Evolutionary conservation across 305 asterid genomes (phyloP).

Genomic region (Fraxinus nigra): DNA sequence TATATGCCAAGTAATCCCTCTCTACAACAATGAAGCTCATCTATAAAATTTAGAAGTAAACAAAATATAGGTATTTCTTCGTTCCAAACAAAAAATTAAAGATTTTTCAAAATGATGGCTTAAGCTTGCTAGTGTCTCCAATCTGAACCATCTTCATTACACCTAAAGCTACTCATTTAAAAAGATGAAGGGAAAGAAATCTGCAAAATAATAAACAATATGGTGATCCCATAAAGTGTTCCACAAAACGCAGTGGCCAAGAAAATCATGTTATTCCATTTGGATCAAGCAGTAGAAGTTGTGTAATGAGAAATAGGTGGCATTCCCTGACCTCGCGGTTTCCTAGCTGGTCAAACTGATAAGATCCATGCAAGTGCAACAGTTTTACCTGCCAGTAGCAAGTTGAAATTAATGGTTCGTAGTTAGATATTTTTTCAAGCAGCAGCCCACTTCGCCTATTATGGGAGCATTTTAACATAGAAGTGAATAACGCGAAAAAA

Average conservation of each 20-base stretch:
- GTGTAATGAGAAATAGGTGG: background rate
- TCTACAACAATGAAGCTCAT: background rate
- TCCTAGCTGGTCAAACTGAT: conserved; percentile 73
- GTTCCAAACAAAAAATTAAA: background rate
- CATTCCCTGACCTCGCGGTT: conserved; percentile 70
- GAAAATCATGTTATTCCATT: background rate
- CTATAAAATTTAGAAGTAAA: background rate
- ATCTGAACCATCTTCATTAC: background rate
- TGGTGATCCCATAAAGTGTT: background rate
- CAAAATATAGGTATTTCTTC: background rate
- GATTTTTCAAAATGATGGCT: background rate
- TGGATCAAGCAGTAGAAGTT: background rate
- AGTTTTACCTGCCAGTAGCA: conserved; percentile 64
- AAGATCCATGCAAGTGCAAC: conserved; percentile 93
- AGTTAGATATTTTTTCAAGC: conserved; percentile 16
- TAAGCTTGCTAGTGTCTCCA: background rate
- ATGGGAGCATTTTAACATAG: background rate
- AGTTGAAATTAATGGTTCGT: conserved; percentile 15
- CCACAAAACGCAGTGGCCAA: background rate
- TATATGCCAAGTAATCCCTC: background rate
- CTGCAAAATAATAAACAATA: background rate
- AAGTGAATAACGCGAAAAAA: conserved; percentile 2
- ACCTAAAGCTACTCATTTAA: background rate
- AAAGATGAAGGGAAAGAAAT: background rate
- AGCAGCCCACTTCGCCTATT: conserved; percentile 17